These are phyloP conservation scores for Chondrus crispus DNA, from an alignment of 23 red algal genomes.

Conservation along the genomic window DNA sequence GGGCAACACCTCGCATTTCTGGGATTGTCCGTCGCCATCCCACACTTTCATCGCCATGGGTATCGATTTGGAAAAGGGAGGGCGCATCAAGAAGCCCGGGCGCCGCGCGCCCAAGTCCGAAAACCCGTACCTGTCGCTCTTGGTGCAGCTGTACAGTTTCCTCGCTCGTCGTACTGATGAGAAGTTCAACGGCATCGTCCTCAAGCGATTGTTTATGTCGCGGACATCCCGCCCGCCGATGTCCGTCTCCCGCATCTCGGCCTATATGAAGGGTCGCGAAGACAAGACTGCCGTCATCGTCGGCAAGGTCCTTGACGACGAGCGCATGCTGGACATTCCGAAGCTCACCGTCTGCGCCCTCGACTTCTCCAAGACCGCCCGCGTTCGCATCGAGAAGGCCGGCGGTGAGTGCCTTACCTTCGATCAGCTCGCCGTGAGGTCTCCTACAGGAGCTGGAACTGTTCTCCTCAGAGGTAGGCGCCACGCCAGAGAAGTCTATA, in stretches of 20 bases:
- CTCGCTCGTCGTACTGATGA: constrained; percentile 90
- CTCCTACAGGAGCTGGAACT: constrained; percentile 77
- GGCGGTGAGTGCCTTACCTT: constrained; percentile 93
- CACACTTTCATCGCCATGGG: constrained; percentile 71
- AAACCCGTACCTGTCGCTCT: constrained; percentile 88
- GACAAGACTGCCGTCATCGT: constrained; percentile 89
- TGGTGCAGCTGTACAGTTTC: constrained; percentile 93
- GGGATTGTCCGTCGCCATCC: no score
- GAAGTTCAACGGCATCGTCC: constrained; percentile 86
- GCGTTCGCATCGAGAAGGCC: constrained; percentile 87
- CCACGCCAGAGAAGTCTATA: constrained; percentile 90
- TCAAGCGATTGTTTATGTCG: constrained; percentile 93
- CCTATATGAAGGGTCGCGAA: constrained; percentile 39
- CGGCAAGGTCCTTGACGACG: constrained; percentile 95
- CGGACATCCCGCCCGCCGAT: constrained; percentile 95
- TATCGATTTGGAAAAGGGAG: constrained; percentile 97
- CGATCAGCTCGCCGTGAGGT: constrained; percentile 86
- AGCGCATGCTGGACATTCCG: constrained; percentile 82
- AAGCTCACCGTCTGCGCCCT: constrained; percentile 89
- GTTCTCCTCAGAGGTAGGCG: constrained; percentile 80
- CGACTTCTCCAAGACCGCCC: constrained; percentile 81
- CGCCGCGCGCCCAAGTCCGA: constrained; percentile 81
- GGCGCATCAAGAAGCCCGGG: constrained; percentile 80
- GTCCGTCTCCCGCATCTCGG: constrained; percentile 65
- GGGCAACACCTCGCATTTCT: no score